Conservation (phyloP, 2,329 filamentous ascomycete genomes). For the Monilinia aucupariae region DNA sequence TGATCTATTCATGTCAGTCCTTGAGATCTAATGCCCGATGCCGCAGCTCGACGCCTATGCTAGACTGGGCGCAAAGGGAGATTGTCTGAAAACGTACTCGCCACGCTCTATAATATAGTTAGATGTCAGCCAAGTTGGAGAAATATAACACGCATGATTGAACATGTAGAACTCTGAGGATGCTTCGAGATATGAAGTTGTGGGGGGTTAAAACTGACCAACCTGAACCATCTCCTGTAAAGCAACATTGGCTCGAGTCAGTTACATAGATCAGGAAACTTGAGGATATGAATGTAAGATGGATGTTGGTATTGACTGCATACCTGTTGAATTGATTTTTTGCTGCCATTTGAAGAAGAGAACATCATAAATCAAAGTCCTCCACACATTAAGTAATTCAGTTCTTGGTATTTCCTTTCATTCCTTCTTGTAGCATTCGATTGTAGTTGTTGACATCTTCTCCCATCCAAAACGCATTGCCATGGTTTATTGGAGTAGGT, state of each 20-base stretch:
- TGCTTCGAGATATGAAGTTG: background rate
- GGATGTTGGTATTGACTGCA: slow-evolving; percentile 36
- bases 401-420: background rate
- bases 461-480: background rate
- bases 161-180: background rate
- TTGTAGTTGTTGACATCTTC: background rate
- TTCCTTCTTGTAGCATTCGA: background rate
- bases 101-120: slow-evolving; percentile 6
- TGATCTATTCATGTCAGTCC: slow-evolving; percentile 51
- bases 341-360: slow-evolving; percentile 57
- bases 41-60: slow-evolving; percentile 10
- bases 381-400: slow-evolving; percentile 12
- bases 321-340: slow-evolving; percentile 70
- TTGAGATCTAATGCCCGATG: background rate
- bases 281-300: background rate
- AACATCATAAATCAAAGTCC: slow-evolving; percentile 45
- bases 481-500: background rate
- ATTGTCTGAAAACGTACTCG: slow-evolving; percentile 15
- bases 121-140: background rate
- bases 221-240: slow-evolving; percentile 98
- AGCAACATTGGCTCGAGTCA: slow-evolving; percentile 15
- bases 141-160: background rate
- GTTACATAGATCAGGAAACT: slow-evolving; percentile 14
- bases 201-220: slow-evolving; percentile 59
- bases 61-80: slow-evolving; percentile 11